Base-by-base conservation (phyloP, 2,329 filamentous ascomycete species). In the Cladophialophora psammophila region DNA sequence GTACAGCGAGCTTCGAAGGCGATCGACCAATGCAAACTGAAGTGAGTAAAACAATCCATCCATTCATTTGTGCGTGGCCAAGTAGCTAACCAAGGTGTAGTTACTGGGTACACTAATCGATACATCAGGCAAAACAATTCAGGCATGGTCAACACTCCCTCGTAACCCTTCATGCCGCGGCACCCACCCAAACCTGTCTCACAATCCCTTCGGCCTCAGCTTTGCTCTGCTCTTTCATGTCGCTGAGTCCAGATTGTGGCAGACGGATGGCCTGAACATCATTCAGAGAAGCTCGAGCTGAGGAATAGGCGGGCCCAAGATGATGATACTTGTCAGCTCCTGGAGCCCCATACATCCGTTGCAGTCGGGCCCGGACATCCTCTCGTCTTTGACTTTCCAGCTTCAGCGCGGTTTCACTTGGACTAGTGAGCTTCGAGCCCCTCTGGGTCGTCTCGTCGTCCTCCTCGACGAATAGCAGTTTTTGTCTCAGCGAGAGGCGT, bases 251-350 rank as follows among this genome's bases (percentile, higher is more conserved):
- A 38, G 42, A 20, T 20, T 55, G 57, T 31, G 38, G 31, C 3
- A 50, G 58, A 31, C 54, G 31, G 42, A 68, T 60, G 18, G 62
- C 60, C 10, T 59, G 63, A 18, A 68, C 66, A 26, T 66, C 66
- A 32, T 68, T 66, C 35, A 68, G 54, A 5, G 63, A 68, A 15
- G 66, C 57, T 42, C 45, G 45, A 13, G 63, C 63, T 35, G 36
- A 15, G 13, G 66, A 65, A 48, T 65, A 68, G 48, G 57, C 59
- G 5, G 66, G 63, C 15, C 66, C 63, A 32, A 68, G 59, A 66
- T 68, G 63, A 63, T 66, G 63, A 53, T 65, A 68, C 45, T 48
- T 60, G 13, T 60, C 59, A 6, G 59, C 3, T 2, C 66, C 63
- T 8, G 59, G 48, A 31, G 48, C 38, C 12, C 66, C 66, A 55